These are phyloP conservation scores for Leptoxyphium fumago DNA, from an alignment of 2,329 filamentous ascomycete species.

Conservation along the genomic window DNA sequence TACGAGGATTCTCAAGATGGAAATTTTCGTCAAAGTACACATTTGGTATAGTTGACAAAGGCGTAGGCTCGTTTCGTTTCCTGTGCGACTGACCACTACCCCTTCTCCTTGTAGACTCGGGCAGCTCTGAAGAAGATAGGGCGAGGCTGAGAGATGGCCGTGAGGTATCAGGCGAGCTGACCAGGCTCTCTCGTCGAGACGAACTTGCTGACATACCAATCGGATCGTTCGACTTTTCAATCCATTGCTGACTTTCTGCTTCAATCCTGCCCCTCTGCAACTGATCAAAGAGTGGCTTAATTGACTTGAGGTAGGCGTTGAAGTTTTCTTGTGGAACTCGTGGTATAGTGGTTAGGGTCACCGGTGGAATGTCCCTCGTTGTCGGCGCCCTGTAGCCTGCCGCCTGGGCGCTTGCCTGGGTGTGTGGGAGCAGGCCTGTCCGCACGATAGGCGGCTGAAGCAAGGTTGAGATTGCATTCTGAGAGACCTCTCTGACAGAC, in stretches of 20 bases:
- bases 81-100: constrained; percentile 40
- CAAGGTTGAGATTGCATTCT: constrained; percentile 92
- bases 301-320: constrained; percentile 67
- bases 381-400: constrained; percentile 62
- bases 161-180: constrained; percentile 20
- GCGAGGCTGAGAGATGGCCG: constrained; percentile 27
- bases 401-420: constrained; percentile 51
- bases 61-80: constrained; percentile 58
- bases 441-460: constrained; percentile 80
- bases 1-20: constrained; percentile 86
- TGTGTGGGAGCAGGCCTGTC: constrained; percentile 71
- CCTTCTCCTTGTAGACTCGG: constrained; percentile 27
- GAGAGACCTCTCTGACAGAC: constrained; percentile 56
- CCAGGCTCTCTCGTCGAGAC: constrained; percentile 11
- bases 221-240: constrained; percentile 27
- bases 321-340: constrained; percentile 71
- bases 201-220: constrained; percentile 31
- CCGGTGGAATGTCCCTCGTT: constrained; percentile 78
- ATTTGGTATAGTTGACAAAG: constrained; percentile 75
- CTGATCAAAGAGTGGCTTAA: constrained; percentile 78
- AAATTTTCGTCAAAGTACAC: constrained; percentile 96
- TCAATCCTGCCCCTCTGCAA: constrained; percentile 71
- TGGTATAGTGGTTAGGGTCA: constrained; percentile 75
- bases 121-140: constrained; percentile 32
- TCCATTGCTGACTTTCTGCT: constrained; percentile 41